phyloP scores from a whole-genome alignment of 2,329 filamentous ascomycete species.

The Fusarium proliferatum region DNA sequence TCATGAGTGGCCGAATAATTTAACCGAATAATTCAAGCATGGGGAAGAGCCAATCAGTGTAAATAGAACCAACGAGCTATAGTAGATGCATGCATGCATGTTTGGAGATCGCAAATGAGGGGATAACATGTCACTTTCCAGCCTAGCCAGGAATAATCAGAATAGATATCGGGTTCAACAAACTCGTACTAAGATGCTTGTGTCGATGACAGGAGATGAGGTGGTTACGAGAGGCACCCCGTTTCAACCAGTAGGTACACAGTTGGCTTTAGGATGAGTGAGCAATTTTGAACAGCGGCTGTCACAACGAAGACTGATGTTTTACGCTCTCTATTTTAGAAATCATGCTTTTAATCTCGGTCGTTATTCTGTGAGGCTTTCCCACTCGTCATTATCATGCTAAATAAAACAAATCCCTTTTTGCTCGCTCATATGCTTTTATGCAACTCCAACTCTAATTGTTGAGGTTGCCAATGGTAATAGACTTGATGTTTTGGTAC shows the following conservation, averaged over 20 bases:
- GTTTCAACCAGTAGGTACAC: background rate
- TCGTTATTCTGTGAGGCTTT: conserved; percentile 27
- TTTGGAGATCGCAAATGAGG: background rate
- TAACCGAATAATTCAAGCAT: background rate
- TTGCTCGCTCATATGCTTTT: conserved; percentile 10
- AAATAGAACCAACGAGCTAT: background rate
- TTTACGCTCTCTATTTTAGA: conserved; percentile 27
- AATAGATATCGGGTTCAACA: background rate
- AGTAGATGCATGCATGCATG: background rate
- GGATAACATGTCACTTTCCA: background rate
- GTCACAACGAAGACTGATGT: background rate
- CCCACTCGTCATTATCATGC: conserved; percentile 42
- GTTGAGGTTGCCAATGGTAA: conserved; percentile 47
- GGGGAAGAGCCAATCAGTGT: background rate
- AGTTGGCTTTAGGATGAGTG: no score
- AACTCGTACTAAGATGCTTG: background rate
- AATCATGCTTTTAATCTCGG: background rate
- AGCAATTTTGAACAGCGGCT: background rate
- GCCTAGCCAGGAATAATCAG: background rate
- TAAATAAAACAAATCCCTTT: conserved; percentile 33
- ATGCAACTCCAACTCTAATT: conserved; percentile 12
- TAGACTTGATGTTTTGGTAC: conserved; percentile 61
- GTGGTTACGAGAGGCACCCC: background rate
- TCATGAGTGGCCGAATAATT: conserved; percentile 5
- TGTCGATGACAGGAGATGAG: background rate